Conservation (phyloP, 306 rosid genomes). For the Vicia faba region DNA sequence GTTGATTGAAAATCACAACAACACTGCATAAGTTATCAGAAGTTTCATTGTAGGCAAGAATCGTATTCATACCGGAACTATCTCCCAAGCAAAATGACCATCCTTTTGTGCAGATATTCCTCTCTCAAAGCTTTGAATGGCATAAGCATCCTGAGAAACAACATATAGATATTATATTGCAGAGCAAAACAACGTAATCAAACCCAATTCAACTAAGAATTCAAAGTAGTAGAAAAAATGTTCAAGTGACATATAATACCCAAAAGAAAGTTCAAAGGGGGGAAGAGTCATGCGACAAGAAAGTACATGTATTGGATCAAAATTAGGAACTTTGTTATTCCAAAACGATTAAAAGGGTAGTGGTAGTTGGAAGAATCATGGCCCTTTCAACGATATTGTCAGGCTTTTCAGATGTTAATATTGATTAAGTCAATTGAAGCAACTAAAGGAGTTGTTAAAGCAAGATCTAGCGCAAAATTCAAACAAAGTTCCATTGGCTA, state of each 20-base stretch:
- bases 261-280: slow-evolving; percentile 23
- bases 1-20: slow-evolving; percentile 33
- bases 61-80: slow-evolving; percentile 66
- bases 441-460: slow-evolving; percentile 11
- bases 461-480: slow-evolving; percentile 15
- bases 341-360: not conserved
- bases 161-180: slow-evolving; percentile 4
- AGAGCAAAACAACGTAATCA: slow-evolving; percentile 23
- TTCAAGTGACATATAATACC: not conserved
- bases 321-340: slow-evolving; percentile 12
- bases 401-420: not conserved
- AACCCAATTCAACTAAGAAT: slow-evolving; percentile 29
- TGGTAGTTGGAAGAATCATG: not conserved
- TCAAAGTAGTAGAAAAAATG: slow-evolving; percentile 16
- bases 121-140: slow-evolving; percentile 79
- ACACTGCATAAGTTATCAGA: slow-evolving; percentile 7
- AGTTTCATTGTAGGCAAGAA: slow-evolving; percentile 23
- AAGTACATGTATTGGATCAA: slow-evolving; percentile 4
- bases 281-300: slow-evolving; percentile 24
- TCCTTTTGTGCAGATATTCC: slow-evolving; percentile 76
- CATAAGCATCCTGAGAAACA: slow-evolving; percentile 70
- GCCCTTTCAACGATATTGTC: too few species aligned
- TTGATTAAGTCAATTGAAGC: slow-evolving; percentile 16
- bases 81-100: slow-evolving; percentile 86
- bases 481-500: slow-evolving; percentile 9